Base-by-base conservation (phyloP, 164 flowering plant genomes). In the Santalum album region DNA sequence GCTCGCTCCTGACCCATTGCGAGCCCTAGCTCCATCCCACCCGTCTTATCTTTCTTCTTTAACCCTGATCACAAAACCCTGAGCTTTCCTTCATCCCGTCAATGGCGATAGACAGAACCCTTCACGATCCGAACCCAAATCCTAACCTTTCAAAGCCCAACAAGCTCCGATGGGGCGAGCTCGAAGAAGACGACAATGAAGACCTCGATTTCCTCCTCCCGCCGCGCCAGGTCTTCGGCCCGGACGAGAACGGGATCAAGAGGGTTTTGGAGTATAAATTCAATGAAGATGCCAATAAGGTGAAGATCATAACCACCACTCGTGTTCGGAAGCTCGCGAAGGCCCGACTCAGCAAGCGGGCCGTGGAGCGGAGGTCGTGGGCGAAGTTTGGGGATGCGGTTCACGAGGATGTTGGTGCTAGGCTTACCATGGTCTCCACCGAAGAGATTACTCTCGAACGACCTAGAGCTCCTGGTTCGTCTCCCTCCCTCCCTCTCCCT, bases 341-440 rank as follows among this genome's bases (percentile, higher is more conserved):
- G 54, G 85, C 92, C 0, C 77, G 83, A 1, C 72, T 89, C 32
- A 84, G 81, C 67, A 89, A 86, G 57, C 69, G 79, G 6, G 95
- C 97, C 4, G 21, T 87, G 0, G 89, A 90, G 77, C 70, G 97
- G 11, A 71, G 97, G 6, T 62, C 75, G 2, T 87, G 97, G 97
- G 51, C 78, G 17, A 86, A 86, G 66, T 89, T 89, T 38, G 97
- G 97, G 10, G 92, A 83, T 45, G 94, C 84, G 12, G 88, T 80
- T 1, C 76, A 65, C 12, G 90, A 81, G 59, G 94, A 86, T 27
- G 80, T 73, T 12, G 82, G 84, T 11, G 58, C 60, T 20, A 53
- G 83, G 12, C 84, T 86, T 18, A 84, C 96, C 51, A 80, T 89
- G 87, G 89, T 84, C 27, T 83, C 95, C 54, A 86, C 91, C 3